phyloP scores from a whole-genome alignment of 768 basidiomycete species.

The Phanerochaete carnosa region DNA sequence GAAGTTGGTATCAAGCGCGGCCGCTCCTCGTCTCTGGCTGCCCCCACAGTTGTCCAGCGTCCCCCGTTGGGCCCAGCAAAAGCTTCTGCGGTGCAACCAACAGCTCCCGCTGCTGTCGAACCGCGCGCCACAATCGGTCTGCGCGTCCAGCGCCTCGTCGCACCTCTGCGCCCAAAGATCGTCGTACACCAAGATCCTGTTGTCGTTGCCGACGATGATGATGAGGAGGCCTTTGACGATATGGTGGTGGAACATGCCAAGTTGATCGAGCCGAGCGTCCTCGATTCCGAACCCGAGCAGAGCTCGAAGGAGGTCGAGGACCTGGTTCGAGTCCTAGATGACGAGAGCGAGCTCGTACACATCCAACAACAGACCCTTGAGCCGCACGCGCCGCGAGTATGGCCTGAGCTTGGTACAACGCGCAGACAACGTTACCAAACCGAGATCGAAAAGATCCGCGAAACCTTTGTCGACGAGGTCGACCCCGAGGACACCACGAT shows the following conservation, averaged over 20 bases:
- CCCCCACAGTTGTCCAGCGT: slow-evolving; percentile 61
- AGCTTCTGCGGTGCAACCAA: slow-evolving; percentile 21
- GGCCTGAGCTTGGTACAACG: slow-evolving; percentile 74
- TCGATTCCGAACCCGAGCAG: not conserved
- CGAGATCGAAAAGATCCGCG: slow-evolving; percentile 64
- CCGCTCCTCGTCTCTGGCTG: slow-evolving; percentile 64
- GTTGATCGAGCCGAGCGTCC: slow-evolving; percentile 9
- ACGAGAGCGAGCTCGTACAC: slow-evolving; percentile 17
- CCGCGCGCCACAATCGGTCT: slow-evolving; percentile 18
- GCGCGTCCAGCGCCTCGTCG: slow-evolving; percentile 28
- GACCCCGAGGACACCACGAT: slow-evolving; percentile 85
- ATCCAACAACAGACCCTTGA: not conserved
- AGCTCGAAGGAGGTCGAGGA: slow-evolving; percentile 48
- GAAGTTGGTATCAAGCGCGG: slow-evolving; percentile 56
- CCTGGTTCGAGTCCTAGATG: slow-evolving; percentile 57
- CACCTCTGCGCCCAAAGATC: slow-evolving; percentile 38
- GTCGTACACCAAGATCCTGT: slow-evolving; percentile 37
- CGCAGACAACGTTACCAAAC: slow-evolving; percentile 53
- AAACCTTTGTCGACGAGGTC: slow-evolving; percentile 63
- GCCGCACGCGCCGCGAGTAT: slow-evolving; percentile 42
- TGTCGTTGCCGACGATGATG: slow-evolving; percentile 36
- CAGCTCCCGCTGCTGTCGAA: slow-evolving; percentile 6
- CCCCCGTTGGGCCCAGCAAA: slow-evolving; percentile 64
- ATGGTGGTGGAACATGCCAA: slow-evolving; percentile 56
- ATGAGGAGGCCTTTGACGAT: slow-evolving; percentile 34